These are phyloP conservation scores for Boletus vinaceobasis DNA, from an alignment of 768 basidiomycete genomes.

Conservation along the genomic window DNA sequence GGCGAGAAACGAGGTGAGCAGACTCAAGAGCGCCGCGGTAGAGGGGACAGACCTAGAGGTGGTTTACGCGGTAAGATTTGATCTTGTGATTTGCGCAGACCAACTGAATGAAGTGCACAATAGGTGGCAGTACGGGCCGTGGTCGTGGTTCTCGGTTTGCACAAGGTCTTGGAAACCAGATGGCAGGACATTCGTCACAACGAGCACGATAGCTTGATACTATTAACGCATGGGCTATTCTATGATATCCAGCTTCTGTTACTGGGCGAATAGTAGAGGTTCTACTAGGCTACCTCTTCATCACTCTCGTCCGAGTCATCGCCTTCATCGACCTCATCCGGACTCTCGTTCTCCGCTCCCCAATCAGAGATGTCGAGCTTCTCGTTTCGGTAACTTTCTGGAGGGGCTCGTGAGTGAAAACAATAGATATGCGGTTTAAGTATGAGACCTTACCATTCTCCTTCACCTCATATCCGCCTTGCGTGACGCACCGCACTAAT, in stretches of 20 bases:
- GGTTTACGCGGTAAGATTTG: constrained; percentile 51
- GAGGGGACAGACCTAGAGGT: constrained; percentile 58
- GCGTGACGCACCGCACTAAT: constrained; percentile 64
- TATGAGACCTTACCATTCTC: constrained; percentile 48
- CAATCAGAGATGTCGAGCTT: constrained; percentile 57
- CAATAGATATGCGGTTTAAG: not conserved
- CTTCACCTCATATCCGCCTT: constrained; percentile 72
- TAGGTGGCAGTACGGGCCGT: constrained; percentile 55
- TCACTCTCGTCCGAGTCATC: constrained; percentile 11
- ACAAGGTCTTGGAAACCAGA: constrained; percentile 79
- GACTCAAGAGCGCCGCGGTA: constrained; percentile 70
- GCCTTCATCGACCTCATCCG: constrained; percentile 21
- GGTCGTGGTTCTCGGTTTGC: constrained; percentile 80
- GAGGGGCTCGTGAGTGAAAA: not conserved
- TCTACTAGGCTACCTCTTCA: constrained; percentile 7
- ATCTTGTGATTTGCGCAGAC: not conserved
- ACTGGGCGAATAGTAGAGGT: not conserved
- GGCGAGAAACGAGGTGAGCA: constrained; percentile 81
- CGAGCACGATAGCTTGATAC: constrained; percentile 18
- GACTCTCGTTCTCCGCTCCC: constrained; percentile 38
- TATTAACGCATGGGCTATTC: not conserved
- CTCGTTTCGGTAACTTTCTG: constrained; percentile 56
- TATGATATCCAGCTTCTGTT: constrained; percentile 1
- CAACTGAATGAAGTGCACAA: not conserved
- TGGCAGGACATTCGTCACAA: constrained; percentile 41